These are phyloP conservation scores for Anisodus tanguticus DNA, from an alignment of 257 asterid species.

Conservation along the genomic window DNA sequence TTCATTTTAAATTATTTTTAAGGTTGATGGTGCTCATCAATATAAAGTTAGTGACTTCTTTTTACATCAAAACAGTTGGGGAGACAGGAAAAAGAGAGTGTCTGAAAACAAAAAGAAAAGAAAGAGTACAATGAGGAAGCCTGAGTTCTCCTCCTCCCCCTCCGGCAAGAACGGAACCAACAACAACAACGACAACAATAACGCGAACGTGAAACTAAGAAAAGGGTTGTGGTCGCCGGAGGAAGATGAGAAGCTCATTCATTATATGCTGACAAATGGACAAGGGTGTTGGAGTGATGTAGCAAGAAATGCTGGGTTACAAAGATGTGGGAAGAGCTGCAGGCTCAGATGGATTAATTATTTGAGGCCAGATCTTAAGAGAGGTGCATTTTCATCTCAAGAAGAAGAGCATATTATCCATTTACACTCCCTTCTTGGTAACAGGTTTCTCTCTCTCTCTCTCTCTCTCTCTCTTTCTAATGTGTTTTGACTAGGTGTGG, in stretches of 20 bases:
- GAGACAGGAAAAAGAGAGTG: constrained; percentile 28
- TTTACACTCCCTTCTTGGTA: constrained; percentile 67
- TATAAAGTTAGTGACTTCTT: constrained; percentile 45
- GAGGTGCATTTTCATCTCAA: constrained; percentile 64
- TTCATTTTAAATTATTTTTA: background rate
- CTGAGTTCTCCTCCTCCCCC: constrained; percentile 40
- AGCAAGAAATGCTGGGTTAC: constrained; percentile 63
- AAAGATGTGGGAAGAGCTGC: constrained; percentile 67
- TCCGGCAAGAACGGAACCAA: constrained; percentile 30
- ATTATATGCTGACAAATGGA: constrained; percentile 59
- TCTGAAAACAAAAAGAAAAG: constrained; percentile 24
- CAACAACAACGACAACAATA: background rate
- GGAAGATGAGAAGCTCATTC: constrained; percentile 61
- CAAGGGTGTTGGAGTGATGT: constrained; percentile 73
- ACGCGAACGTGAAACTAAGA: constrained; percentile 41
- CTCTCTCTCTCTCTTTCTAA: background rate
- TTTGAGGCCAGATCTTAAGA: constrained; percentile 63
- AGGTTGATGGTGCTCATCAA: constrained; percentile 31
- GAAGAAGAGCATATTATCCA: constrained; percentile 66
- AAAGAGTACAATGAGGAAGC: constrained; percentile 50
- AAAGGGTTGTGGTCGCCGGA: constrained; percentile 74
- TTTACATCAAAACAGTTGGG: constrained; percentile 60
- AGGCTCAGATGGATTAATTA: constrained; percentile 67
- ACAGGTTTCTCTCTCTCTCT: constrained; percentile 44
- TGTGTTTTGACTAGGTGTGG: background rate